These are phyloP conservation scores for Xylaria sp. DNA, from an alignment of 2,329 filamentous ascomycete species.

Conservation along the genomic window DNA sequence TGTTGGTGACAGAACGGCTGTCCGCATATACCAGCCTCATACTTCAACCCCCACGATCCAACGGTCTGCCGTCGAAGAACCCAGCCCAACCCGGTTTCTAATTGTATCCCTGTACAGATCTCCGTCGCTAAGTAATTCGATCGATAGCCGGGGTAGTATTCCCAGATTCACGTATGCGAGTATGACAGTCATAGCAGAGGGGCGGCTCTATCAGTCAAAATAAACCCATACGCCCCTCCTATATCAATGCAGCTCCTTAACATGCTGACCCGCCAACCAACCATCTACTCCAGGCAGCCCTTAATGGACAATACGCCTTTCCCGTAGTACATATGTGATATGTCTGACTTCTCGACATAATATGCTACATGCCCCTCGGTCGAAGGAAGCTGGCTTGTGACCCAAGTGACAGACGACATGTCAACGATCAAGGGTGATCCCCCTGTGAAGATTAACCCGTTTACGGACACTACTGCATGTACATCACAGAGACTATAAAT, in stretches of 20 bases:
- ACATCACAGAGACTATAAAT: conserved; percentile 20
- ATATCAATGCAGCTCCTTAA: not conserved
- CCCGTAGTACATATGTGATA: not conserved
- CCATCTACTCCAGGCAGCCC: not conserved
- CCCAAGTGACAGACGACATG: conserved; percentile 21
- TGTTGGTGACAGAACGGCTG: conserved; percentile 29
- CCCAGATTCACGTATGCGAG: conserved; percentile 20
- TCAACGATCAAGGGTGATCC: conserved; percentile 17
- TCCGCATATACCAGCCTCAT: conserved; percentile 33
- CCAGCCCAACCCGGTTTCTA: conserved; percentile 24
- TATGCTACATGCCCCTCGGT: not conserved
- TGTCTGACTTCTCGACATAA: not conserved
- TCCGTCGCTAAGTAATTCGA: conserved; percentile 21
- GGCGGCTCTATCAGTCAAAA: conserved; percentile 13
- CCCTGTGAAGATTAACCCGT: conserved; percentile 27
- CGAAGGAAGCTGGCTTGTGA: not conserved
- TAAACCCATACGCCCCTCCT: conserved; percentile 1
- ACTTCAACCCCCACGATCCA: conserved; percentile 24
- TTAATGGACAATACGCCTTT: not conserved
- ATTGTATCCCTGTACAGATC: conserved; percentile 28
- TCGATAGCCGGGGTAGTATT: conserved; percentile 30
- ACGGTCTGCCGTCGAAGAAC: conserved; percentile 22
- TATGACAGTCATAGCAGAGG: conserved; percentile 18
- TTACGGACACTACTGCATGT: conserved; percentile 29
- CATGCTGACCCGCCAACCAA: not conserved